Evolutionary conservation across 257 asterid genomes (phyloP), one percentile per base, ranked within the genome.

Genomic region (Ophiorrhiza pumila): DNA sequence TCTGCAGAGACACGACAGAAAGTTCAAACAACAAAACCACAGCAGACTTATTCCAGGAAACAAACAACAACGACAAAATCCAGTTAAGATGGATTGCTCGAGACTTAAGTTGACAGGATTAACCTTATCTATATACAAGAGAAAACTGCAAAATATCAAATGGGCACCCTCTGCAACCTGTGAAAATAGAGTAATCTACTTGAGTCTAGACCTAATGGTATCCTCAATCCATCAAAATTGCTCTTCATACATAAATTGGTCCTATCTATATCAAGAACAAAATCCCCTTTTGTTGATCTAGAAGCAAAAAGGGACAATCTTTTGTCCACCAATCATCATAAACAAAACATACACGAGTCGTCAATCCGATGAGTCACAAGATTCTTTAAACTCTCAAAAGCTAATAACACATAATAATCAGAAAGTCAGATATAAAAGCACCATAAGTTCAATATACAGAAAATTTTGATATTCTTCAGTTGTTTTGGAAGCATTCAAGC

Each of bases 1-100:
- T 82, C 94, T 88, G 90, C 82, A 81, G 64, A 78, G 64, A 66
- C 77, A 63, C 32, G 41, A 57, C 60, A 74, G 35, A 50, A 45
- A 52, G 42, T 56, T 79, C 55, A 71, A 72, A 37, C 42, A 69
- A 50, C 53, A 62, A 25, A 61, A 73, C n/a, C 59, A 7, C 47
- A 50, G 47, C 59, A 29, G 63, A 5, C 27, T 14, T 55, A 58
- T 27, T 43, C 34, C 27, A n/a, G 62, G 18, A 47, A 5, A 20
- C 39, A 74, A 67, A 57, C 29, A 37, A 50, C n/a, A n/a, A n/a
- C n/a, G n/a, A n/a, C n/a, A n/a, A n/a, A n/a, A n/a, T 62, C 42
- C 46, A 62, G n/a, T 1, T 18, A 7, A 35, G 68, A 35, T 3
- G 31, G 29, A 62, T 62, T 62, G 12, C 18, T 62, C 6, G 29